Base-by-base conservation (phyloP, 345 rosid genomes). In the Atalantia buxifolia region DNA sequence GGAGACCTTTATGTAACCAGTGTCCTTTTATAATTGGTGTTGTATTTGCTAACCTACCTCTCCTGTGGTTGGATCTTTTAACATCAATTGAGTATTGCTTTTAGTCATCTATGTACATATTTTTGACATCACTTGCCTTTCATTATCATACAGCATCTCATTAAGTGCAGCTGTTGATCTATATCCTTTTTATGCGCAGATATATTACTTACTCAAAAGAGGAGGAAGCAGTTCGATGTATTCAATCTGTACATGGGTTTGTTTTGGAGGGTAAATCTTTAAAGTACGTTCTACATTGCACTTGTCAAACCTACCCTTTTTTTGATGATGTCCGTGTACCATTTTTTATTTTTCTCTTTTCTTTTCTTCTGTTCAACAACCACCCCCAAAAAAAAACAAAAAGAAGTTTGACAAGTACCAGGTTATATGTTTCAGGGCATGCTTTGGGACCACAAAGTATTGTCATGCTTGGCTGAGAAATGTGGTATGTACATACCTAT, bases 391-490 rank as follows among this genome's bases (percentile, higher is more conserved):
- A 28, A 28, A 28, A 35, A 35, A 35, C 36, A 35, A 35, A 35
- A 40, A 66, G 5, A n/a, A 55, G 38, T 28, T 66, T 53, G 42
- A 9, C 68, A 38, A 61, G 12, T 53, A 65, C 61, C 30, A 71
- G 73, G 50, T 38, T 76, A 59, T 69, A 38, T 55, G 69, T 79
- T 72, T 25, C 89, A 95, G 98, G 91, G 99, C 97, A 31, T 93
- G 97, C 85, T 93, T 93, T 87, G 99, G 99, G 76, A 93, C 97
- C 61, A 95, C 96, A 62, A 93, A 95, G 77, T 95, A 95, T 81
- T 95, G 99, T 79, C 99, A 93, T 87, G 98, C 99, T 69, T 95
- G 99, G 99, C 82, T 95, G 75, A 88, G 98, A 86, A 95, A 91
- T 80, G 91, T 81, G 94, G 98, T 95, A 86, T 75, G 88, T 50